These are phyloP conservation scores for Claviceps maximensis DNA, from an alignment of 2,329 filamentous ascomycete species.

Conservation along the genomic window DNA sequence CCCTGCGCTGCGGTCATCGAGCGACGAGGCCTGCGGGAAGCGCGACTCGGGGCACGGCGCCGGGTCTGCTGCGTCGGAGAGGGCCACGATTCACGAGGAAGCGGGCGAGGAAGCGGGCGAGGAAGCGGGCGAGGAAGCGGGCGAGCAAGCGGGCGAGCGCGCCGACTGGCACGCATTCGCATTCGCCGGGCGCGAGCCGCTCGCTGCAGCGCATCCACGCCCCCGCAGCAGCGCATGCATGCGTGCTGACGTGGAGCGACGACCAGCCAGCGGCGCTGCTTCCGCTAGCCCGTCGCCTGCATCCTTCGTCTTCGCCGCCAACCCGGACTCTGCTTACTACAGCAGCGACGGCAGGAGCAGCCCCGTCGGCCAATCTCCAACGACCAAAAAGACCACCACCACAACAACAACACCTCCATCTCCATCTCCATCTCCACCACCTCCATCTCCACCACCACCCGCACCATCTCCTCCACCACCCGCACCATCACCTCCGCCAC, in stretches of 20 bases:
- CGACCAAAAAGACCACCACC: background rate
- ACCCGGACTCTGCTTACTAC: too few relatives aligned
- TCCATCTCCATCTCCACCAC: background rate
- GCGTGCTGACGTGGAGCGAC: too few relatives aligned
- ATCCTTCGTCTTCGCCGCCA: background rate
- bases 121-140: background rate
- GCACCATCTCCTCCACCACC: background rate
- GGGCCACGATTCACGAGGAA: constrained; percentile 14
- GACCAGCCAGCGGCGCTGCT: too few relatives aligned
- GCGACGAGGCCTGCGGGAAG: constrained; percentile 29
- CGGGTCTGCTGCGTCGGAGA: constrained; percentile 18
- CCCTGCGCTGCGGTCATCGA: constrained; percentile 31
- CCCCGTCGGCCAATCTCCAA: background rate
- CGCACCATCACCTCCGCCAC: background rate
- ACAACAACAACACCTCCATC: background rate
- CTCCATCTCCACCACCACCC: background rate
- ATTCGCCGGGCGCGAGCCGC: too few relatives aligned
- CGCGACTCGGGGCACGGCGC: constrained; percentile 42
- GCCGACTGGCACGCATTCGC: too few relatives aligned
- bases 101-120: background rate
- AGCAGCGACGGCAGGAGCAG: background rate
- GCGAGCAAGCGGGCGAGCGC: too few relatives aligned
- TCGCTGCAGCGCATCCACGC: too few relatives aligned
- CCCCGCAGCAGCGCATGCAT: too few relatives aligned
- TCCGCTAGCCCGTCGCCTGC: too few relatives aligned